phyloP scores from a whole-genome alignment of 257 asterid species.

The Ophiorrhiza pumila region DNA sequence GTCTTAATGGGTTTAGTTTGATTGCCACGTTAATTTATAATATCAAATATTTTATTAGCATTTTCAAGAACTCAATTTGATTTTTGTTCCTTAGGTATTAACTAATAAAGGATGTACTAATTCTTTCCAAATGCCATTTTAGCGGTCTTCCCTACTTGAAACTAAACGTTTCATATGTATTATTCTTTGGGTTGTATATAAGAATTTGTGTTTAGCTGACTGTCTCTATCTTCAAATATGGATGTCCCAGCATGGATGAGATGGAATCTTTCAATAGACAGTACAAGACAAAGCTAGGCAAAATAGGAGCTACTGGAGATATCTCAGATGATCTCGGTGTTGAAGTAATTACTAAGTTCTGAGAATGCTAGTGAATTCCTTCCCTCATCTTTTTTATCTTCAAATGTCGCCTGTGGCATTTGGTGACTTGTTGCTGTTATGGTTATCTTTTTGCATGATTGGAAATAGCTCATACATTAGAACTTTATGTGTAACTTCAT shows the following conservation, averaged over 20 bases:
- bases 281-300: slow-evolving; percentile 64
- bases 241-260: slow-evolving; percentile 80
- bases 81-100: too few relatives aligned
- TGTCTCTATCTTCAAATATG: slow-evolving; percentile 42
- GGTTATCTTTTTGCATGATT: not conserved
- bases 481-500: not conserved
- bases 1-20: too few relatives aligned
- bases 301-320: slow-evolving; percentile 67
- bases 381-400: not conserved
- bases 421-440: not conserved
- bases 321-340: slow-evolving; percentile 83
- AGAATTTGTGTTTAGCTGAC: not conserved
- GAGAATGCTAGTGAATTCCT: not conserved
- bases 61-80: too few relatives aligned
- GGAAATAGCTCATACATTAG: not conserved
- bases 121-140: not conserved
- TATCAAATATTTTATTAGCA: too few relatives aligned
- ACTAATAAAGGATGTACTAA: not conserved
- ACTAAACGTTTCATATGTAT: not conserved
- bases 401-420: not conserved
- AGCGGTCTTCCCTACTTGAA: not conserved
- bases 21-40: too few relatives aligned
- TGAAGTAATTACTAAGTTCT: slow-evolving; percentile 47
- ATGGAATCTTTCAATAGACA: slow-evolving; percentile 67
- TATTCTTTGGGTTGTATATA: not conserved